These are phyloP conservation scores for Eragrostis nindensis DNA, from an alignment of 176 grass and related monocot genomes.

Conservation along the genomic window DNA sequence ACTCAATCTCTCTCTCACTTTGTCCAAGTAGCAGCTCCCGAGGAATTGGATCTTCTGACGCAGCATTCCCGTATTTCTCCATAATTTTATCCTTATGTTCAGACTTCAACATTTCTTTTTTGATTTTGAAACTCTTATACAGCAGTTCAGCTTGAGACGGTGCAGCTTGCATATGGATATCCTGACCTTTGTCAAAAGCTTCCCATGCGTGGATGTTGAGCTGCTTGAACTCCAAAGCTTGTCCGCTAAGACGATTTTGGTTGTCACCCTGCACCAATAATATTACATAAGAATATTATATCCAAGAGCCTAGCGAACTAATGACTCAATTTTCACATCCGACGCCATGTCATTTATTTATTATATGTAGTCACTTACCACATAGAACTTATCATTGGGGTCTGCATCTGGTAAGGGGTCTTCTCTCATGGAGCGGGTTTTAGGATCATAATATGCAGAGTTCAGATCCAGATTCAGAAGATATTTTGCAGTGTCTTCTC, in stretches of 20 bases:
- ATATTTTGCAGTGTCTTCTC: slow-evolving; percentile 97
- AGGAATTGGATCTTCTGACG: slow-evolving; percentile 78
- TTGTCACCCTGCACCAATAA: slow-evolving; percentile 82
- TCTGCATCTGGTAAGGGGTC: slow-evolving; percentile 91
- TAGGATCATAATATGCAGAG: slow-evolving; percentile 98
- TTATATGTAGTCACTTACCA: slow-evolving; percentile 48
- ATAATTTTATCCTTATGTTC: slow-evolving; percentile 89
- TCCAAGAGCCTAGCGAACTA: background rate
- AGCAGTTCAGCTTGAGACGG: slow-evolving; percentile 96
- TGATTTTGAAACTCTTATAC: slow-evolving; percentile 77
- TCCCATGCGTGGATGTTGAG: slow-evolving; percentile 89
- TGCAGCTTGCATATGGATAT: slow-evolving; percentile 96
- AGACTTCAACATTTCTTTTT: slow-evolving; percentile 84
- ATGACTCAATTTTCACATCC: background rate
- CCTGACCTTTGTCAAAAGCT: slow-evolving; percentile 95
- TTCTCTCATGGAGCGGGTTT: slow-evolving; percentile 96
- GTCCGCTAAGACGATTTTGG: slow-evolving; percentile 87
- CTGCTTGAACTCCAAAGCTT: slow-evolving; percentile 94
- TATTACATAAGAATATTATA: slow-evolving; percentile 21
- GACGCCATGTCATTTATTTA: too few relatives aligned
- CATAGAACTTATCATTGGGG: slow-evolving; percentile 98
- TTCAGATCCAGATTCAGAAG: slow-evolving; percentile 93
- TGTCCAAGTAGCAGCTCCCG: slow-evolving; percentile 95
- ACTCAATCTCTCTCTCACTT: slow-evolving; percentile 92
- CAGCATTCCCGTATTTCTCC: slow-evolving; percentile 93